phyloP scores from a whole-genome alignment of 495 filamentous ascomycete genomes.

The Parachaetomium inaequale region DNA sequence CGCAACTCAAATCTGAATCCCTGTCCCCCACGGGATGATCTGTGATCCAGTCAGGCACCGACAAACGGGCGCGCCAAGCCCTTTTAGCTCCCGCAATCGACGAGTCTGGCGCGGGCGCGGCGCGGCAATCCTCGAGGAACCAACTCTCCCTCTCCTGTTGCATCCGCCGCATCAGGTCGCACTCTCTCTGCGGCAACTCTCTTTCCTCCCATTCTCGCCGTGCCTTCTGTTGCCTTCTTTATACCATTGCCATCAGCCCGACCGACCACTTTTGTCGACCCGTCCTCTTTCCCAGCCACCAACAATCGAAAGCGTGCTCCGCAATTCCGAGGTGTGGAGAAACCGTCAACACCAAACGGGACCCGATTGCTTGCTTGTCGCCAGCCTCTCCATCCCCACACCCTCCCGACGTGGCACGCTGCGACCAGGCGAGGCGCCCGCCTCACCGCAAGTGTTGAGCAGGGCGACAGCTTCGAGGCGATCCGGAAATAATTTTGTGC shows the following conservation, averaged over 20 bases:
- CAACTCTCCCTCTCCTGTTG: neutral
- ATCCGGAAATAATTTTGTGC: constrained; percentile 5
- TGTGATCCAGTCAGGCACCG: constrained; percentile 14
- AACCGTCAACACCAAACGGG: neutral
- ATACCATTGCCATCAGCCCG: neutral
- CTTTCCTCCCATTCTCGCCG: neutral
- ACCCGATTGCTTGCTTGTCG: constrained; percentile 3
- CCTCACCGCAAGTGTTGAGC: constrained; percentile 8
- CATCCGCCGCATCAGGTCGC: constrained; percentile 5
- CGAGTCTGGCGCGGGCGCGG: constrained; percentile 1
- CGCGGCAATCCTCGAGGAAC: constrained; percentile 13
- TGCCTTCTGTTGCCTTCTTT: neutral
- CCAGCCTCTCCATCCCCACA: constrained; percentile 13
- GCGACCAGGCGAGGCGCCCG: constrained; percentile 6
- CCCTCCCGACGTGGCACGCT: constrained; percentile 20
- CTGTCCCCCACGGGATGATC: constrained; percentile 4
- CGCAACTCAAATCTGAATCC: neutral
- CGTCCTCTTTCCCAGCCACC: constrained; percentile 1
- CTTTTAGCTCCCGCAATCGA: constrained; percentile 9
- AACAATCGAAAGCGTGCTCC: no score
- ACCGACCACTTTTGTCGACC: neutral
- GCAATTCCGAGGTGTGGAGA: constrained; percentile 8
- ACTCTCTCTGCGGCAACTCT: neutral
- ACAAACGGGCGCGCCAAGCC: constrained; percentile 16
- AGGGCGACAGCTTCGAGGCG: neutral